Evolutionary conservation across 169 alveolate genomes (phyloP).

Genomic region (Plasmodium yoelii): DNA sequence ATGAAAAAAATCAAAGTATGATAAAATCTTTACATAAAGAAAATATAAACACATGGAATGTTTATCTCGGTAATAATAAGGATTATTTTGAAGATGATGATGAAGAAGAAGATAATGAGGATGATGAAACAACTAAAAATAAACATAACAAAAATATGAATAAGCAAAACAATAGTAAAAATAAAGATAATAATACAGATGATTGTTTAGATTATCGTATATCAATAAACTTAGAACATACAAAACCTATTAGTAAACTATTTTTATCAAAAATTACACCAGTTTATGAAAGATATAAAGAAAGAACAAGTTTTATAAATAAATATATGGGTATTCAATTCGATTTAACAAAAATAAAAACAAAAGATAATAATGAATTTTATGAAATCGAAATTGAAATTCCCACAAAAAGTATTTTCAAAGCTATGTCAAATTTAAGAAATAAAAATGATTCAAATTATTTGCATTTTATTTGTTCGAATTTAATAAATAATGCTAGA

Average conservation of each 20-base stretch:
- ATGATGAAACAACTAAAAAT: neutral
- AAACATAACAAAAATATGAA: neutral
- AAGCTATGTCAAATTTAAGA: conserved; percentile 70
- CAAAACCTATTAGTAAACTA: conserved; percentile 54
- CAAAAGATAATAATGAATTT: conserved; percentile 27
- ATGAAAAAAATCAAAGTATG: conserved; percentile 23
- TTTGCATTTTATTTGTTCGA: conserved; percentile 70
- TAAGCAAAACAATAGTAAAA: neutral
- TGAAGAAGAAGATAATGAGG: conserved; percentile 27
- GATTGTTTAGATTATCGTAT: conserved; percentile 69
- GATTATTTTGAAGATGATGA: conserved; percentile 66
- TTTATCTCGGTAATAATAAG: conserved; percentile 50
- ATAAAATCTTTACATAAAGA: conserved; percentile 41
- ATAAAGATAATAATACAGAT: neutral
- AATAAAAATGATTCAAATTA: conserved; percentile 73
- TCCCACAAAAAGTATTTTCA: conserved; percentile 55
- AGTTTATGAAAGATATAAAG: conserved; percentile 66
- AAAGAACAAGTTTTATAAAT: conserved; percentile 60
- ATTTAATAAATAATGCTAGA: conserved; percentile 51
- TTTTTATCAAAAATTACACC: conserved; percentile 56
- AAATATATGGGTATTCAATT: conserved; percentile 58
- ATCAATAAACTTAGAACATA: conserved; percentile 53
- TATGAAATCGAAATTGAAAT: conserved; percentile 75
- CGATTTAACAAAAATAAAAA: conserved; percentile 60
- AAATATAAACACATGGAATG: conserved; percentile 69